Conservation (phyloP, 164 flowering plant genomes). For the Euptelea pleiosperma region DNA sequence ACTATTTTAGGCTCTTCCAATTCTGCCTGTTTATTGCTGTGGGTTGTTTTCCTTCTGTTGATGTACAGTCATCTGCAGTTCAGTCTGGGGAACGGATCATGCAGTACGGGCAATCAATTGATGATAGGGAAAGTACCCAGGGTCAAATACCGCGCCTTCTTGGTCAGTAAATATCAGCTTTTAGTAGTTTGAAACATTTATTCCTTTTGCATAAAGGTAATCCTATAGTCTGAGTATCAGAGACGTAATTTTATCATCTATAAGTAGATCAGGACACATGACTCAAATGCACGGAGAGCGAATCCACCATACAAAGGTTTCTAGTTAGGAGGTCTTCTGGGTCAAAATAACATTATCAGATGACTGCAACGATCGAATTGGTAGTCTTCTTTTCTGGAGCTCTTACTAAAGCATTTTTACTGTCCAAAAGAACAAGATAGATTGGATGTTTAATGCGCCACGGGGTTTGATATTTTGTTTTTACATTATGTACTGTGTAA, state of each 20-base stretch:
- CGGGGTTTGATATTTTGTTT: not conserved
- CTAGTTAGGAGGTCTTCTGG: no score
- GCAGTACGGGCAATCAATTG: slow-evolving; percentile 86
- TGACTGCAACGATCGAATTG: not conserved
- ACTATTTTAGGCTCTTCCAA: not conserved
- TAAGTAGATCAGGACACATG: no score
- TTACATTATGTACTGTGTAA: no score
- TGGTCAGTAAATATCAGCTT: slow-evolving; percentile 42
- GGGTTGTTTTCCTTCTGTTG: slow-evolving; percentile 5
- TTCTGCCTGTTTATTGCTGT: not conserved
- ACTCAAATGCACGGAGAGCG: no score
- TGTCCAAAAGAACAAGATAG: not conserved
- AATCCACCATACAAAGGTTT: no score
- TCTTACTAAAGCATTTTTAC: not conserved
- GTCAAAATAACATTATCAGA: not conserved
- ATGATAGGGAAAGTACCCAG: slow-evolving; percentile 46
- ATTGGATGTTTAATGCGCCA: not conserved
- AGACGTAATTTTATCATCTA: no score
- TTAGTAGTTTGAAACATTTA: not conserved
- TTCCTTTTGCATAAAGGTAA: not conserved
- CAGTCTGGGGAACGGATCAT: slow-evolving; percentile 80
- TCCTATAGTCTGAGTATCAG: no score
- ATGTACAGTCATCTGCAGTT: slow-evolving; percentile 69
- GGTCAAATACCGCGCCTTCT: slow-evolving; percentile 95
- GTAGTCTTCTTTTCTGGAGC: not conserved